Percentiles rank a stretch among this genome's conserved stretches.
phyloP scores from a whole-genome alignment of 73 alveolate genomes.

The Paraurostyla sp. region DNA sequence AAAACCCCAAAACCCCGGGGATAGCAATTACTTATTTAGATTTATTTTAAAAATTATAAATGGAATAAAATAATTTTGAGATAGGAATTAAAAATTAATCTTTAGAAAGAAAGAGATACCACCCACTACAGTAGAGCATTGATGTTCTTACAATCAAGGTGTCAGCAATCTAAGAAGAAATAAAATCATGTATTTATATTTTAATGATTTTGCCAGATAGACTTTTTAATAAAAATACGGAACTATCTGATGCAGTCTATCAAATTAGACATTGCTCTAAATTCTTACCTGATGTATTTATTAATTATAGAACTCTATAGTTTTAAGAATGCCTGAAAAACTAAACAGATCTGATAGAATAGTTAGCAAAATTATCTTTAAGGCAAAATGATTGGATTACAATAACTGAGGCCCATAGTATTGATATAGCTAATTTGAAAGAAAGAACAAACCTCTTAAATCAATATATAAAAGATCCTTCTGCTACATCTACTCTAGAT shows the following conservation, averaged over 20 bases:
- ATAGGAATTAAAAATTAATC: neutral
- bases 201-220: neutral
- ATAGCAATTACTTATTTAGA: neutral
- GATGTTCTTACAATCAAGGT: neutral
- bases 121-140: neutral
- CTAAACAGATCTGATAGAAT: neutral
- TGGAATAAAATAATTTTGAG: neutral
- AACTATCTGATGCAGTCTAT: neutral
- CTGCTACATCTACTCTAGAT: neutral
- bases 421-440: neutral
- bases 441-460: neutral
- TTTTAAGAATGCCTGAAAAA: neutral
- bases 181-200: neutral
- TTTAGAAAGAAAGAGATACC: neutral
- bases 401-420: neutral
- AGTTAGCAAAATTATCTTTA: neutral
- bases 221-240: neutral
- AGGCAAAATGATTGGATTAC: neutral
- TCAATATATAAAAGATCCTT: neutral
- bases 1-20: conserved; percentile 36
- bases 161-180: neutral
- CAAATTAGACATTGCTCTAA: neutral
- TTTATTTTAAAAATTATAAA: neutral
- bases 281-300: neutral
- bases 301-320: neutral